These are phyloP conservation scores for Corynascus novoguineensis DNA, from an alignment of 495 filamentous ascomycete species.

Conservation along the genomic window DNA sequence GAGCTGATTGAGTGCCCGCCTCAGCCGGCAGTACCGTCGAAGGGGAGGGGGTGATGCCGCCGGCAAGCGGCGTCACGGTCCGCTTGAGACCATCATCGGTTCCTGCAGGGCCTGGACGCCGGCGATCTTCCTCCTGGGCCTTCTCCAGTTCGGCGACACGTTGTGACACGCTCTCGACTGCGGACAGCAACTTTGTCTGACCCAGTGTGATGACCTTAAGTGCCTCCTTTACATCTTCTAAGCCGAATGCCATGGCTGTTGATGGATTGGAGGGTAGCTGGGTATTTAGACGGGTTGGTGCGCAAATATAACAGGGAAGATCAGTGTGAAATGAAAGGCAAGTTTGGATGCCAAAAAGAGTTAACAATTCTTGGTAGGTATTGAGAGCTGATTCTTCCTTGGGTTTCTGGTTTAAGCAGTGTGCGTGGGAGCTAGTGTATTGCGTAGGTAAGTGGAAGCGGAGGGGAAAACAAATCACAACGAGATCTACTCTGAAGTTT, in stretches of 20 bases:
- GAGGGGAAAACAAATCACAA: too few species aligned
- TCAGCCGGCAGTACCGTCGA: conserved; percentile 29
- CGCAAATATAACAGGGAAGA: neutral
- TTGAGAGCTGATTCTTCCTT: too few species aligned
- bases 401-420: too few species aligned
- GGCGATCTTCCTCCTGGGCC: neutral
- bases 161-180: conserved; percentile 60
- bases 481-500: too few species aligned
- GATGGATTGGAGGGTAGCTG: neutral
- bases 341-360: too few species aligned
- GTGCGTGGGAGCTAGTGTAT: too few species aligned
- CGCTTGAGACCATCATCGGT: conserved; percentile 9
- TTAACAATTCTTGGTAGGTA: too few species aligned
- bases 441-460: too few species aligned
- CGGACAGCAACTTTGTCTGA: conserved; percentile 54
- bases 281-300: neutral
- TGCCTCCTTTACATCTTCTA: conserved; percentile 49
- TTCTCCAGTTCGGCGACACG: conserved; percentile 37
- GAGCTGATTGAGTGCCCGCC: conserved; percentile 28
- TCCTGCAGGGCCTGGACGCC: neutral
- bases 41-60: conserved; percentile 21
- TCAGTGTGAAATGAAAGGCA: neutral
- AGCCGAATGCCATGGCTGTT: conserved; percentile 22
- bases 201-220: conserved; percentile 51
- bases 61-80: conserved; percentile 19